Conservation (phyloP, 2,329 filamentous ascomycete species). For the Cordyceps cicadae region DNA sequence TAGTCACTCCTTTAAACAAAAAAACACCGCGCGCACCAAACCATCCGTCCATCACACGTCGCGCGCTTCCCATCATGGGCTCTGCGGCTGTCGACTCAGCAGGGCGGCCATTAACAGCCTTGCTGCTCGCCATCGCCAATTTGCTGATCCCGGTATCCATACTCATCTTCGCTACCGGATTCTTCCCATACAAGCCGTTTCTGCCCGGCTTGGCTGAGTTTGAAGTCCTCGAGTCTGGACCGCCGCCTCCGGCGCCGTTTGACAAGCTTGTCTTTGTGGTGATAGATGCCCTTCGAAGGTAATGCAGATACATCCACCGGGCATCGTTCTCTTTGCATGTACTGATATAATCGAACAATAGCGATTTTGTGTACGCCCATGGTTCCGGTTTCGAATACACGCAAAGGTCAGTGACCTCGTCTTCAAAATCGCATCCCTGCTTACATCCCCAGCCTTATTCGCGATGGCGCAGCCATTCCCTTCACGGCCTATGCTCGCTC, state of each 20-base stretch:
- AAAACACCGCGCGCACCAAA: neutral
- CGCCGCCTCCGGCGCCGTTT: slow-evolving; percentile 61
- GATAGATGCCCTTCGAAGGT: slow-evolving; percentile 88
- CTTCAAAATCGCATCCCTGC: slow-evolving; percentile 3
- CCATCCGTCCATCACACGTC: slow-evolving; percentile 1
- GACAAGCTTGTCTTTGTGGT: slow-evolving; percentile 95
- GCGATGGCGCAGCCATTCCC: slow-evolving; percentile 72
- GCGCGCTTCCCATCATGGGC: neutral
- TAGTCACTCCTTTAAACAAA: neutral
- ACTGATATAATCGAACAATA: slow-evolving; percentile 26
- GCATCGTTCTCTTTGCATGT: too few species aligned
- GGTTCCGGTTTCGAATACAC: slow-evolving; percentile 79
- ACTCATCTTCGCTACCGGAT: slow-evolving; percentile 73
- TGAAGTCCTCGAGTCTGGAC: slow-evolving; percentile 45
- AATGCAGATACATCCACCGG: slow-evolving; percentile 15
- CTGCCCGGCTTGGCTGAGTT: slow-evolving; percentile 74
- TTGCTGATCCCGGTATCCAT: slow-evolving; percentile 68
- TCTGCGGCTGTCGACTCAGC: neutral
- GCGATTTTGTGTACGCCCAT: slow-evolving; percentile 85
- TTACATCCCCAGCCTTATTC: slow-evolving; percentile 58
- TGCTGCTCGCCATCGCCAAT: slow-evolving; percentile 60
- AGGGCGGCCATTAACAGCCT: slow-evolving; percentile 23
- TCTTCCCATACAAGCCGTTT: slow-evolving; percentile 97
- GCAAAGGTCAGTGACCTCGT: slow-evolving; percentile 57
- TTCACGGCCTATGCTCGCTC: slow-evolving; percentile 96